Percentiles rank a stretch among this genome's conserved stretches.
Conservation (phyloP, 2,329 filamentous ascomycete genomes). For the Lasiodiplodia sp. region DNA sequence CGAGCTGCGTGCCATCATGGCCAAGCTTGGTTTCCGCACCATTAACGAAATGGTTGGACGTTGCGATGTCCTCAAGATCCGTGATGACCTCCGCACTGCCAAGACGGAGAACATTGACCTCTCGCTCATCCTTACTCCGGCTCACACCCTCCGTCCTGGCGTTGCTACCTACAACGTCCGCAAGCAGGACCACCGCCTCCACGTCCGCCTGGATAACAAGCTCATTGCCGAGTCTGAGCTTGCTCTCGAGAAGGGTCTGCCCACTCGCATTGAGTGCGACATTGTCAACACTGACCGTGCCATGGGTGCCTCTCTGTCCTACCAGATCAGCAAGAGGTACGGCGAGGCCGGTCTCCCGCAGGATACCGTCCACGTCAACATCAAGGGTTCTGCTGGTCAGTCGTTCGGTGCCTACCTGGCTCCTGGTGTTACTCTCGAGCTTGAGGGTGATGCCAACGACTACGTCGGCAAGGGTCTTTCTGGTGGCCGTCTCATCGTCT, state of each 20-base stretch:
- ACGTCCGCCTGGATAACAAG: slow-evolving; percentile 95
- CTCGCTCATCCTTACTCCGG: slow-evolving; percentile 90
- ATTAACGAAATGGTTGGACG: slow-evolving; percentile 98
- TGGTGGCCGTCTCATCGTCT: slow-evolving; percentile 90
- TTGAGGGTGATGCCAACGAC: slow-evolving; percentile 95
- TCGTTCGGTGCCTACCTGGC: slow-evolving; percentile 96
- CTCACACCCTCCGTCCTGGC: slow-evolving; percentile 92
- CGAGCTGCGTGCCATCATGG: slow-evolving; percentile 96
- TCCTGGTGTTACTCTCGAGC: slow-evolving; percentile 89
- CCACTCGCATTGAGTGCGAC: slow-evolving; percentile 92
- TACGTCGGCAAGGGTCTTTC: slow-evolving; percentile 97
- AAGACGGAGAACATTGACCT: slow-evolving; percentile 95
- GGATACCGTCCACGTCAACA: slow-evolving; percentile 95
- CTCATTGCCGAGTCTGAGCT: slow-evolving; percentile 94
- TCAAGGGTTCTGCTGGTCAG: slow-evolving; percentile 94
- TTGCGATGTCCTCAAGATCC: slow-evolving; percentile 83
- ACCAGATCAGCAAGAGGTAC: slow-evolving; percentile 92
- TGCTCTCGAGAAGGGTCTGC: slow-evolving; percentile 91
- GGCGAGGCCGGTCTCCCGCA: slow-evolving; percentile 87
- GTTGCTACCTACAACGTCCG: slow-evolving; percentile 97
- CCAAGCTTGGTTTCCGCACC: slow-evolving; percentile 89
- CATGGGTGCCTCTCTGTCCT: slow-evolving; percentile 91
- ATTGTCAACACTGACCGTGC: slow-evolving; percentile 96
- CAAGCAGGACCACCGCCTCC: slow-evolving; percentile 95
- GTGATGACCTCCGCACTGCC: slow-evolving; percentile 83